Evolutionary conservation across 2,329 filamentous ascomycete genomes (phyloP), one percentile per base, ranked within the genome.

Genomic region (Colletotrichum tropicicola): DNA sequence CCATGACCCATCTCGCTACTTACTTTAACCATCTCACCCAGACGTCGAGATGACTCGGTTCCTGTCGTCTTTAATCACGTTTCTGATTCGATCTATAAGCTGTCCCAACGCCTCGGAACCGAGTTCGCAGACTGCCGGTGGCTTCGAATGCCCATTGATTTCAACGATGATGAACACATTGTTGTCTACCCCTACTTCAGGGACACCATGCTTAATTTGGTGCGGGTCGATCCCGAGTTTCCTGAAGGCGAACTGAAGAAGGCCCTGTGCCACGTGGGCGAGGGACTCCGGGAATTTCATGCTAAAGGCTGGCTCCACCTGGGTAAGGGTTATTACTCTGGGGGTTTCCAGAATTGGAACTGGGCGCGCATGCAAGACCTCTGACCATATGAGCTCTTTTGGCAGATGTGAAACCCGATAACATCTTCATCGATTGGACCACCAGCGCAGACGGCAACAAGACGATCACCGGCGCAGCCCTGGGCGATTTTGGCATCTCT

Each of bases 321-420:
- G 32, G 74, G 76, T 78, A 77, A 41, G 37, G 15, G 5, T 41
- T 13, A 41, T 13, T 49, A 25, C 59, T 67, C 13, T 68, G 51
- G 43, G 25, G 13, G 63, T 48, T 67, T 30, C 17, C 60, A 15
- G 69, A 59, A 68, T 59, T 64, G 51, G 60, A 37, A 32, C 37
- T 41, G 7, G 37, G 15, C 37, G n/a, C 13, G 7, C 37, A 41
- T 61, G 67, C 15, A 67, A 69, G 53, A 66, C 35, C 2, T 19
- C 17, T 59, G 61, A 69, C 68, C 72, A 56, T 72, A 63, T 43
- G 68, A 71, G 66, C 23, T 56, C 52, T 52, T 39, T 69, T 65
- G 30, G 55, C 59, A 79, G 78, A 80, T 72, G 68, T 79, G n/a
- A 79, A 79, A 67, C 76, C 74, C 21, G 74, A 79, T 54, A 78